Evolutionary conservation across 495 filamentous ascomycete species (phyloP), one percentile per base, ranked within the genome.

Genomic region (Aspergillus sparsus): DNA sequence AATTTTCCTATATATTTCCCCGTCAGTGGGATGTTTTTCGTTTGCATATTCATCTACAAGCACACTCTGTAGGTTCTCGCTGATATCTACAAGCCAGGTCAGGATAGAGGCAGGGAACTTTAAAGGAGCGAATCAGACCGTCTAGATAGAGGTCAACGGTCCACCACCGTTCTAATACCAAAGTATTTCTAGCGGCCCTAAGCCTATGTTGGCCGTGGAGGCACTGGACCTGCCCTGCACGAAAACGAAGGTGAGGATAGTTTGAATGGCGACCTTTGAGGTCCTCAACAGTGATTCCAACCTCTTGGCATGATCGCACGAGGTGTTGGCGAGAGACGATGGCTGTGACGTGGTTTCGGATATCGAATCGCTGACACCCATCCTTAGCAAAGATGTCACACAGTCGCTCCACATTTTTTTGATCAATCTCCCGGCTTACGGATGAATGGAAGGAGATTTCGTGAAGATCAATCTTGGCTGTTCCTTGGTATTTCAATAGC

Each of bases 1-100:
- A 32, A 76, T 67, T 62, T 78, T 77, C 9, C 66, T 55, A 57
- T 77, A 80, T 21, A 80, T 71, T 41, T 78, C 69, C 12, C 74
- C 64, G 55, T 77, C 67, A n/a, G 21, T 66, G 5, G 65, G 71
- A 37, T 57, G 47, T 49, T 66, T 65, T 60, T 78, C 62, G 42
- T 77, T 77, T 3, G 64, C 55, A 56, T 76, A 78, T 56, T 77
- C 67, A 35, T 78, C 66, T 36, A 67, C 39, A 0, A 71, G 58
- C 7, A 55, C 39, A 6, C 55, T 70, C 47, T 49, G 49, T 3
- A 75, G 52, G 16, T 68, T 61, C 2, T 27, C n/a, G 49, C 64
- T 67, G 52, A 70, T 58, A 59, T 71, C 68, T 72, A 49, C 18
- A 53, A n/a, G 55, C n/a, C 16, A 12, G 41, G 53, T 51, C 46